Evolutionary conservation across 2,329 filamentous ascomycete species (phyloP).

Genomic region (Drechslerella stenobrocha): DNA sequence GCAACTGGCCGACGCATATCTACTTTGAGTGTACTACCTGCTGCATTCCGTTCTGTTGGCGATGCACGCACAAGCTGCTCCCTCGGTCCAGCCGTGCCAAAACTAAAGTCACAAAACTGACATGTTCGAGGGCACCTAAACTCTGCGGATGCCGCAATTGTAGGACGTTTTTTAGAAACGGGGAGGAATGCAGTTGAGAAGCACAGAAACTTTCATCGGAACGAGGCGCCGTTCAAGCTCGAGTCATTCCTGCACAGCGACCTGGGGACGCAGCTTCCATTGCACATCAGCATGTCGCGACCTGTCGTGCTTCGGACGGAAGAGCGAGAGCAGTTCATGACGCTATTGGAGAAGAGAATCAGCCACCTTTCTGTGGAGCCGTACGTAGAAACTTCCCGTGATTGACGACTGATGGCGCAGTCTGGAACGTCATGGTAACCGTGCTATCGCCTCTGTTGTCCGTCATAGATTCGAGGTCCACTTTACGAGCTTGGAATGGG

Average conservation of each 20-base stretch:
- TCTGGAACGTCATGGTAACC: conserved; percentile 55
- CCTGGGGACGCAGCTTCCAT: conserved; percentile 73
- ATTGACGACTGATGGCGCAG: conserved; percentile 59
- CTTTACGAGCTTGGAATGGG: conserved; percentile 64
- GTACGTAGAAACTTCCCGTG: conserved; percentile 57
- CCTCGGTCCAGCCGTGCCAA: conserved; percentile 16
- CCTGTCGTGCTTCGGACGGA: conserved; percentile 74
- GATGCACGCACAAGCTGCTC: neutral
- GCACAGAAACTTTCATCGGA: conserved; percentile 29
- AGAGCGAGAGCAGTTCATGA: conserved; percentile 71
- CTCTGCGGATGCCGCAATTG: conserved; percentile 55
- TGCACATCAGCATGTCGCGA: conserved; percentile 89
- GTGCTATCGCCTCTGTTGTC: conserved; percentile 57
- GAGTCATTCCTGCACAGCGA: conserved; percentile 75
- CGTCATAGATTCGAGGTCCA: conserved; percentile 61
- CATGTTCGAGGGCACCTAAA: conserved; percentile 62
- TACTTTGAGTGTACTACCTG: conserved; percentile 81
- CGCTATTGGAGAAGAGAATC: conserved; percentile 60
- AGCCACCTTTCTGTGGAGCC: conserved; percentile 56
- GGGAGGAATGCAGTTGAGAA: conserved; percentile 16
- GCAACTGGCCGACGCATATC: conserved; percentile 90
- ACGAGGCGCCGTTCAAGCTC: conserved; percentile 57
- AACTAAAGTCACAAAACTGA: conserved; percentile 28
- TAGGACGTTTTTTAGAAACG: conserved; percentile 13
- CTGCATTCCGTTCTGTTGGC: neutral